Evolutionary conservation across 2,329 filamentous ascomycete genomes (phyloP), one percentile per base, ranked within the genome.

Genomic region (Plectosphaerella plurivora): DNA sequence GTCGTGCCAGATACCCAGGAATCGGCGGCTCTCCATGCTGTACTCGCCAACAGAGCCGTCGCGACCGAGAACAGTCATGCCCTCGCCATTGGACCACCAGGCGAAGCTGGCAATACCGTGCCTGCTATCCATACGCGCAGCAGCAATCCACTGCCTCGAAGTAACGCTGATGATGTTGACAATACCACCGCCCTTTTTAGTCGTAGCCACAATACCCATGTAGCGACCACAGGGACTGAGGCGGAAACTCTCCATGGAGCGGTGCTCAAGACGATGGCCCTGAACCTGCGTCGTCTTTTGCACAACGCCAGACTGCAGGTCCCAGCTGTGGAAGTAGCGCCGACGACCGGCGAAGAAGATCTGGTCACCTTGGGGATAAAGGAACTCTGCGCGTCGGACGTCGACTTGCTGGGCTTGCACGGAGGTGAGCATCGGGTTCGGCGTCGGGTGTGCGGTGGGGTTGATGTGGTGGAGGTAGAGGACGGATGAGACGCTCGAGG

Each of bases 251-350:
- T 97, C 94, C 91, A 97, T 97, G 41, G 83, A 88, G 61, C 86
- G 88, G 68, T 97, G 92, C 69, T 96, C 90, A 51, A 89, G 80
- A 59, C 86, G 77, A 60, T 91, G 87, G 57, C 91, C 83, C 64
- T 88, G 82, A 54, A 94, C 74, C 65, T 88, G 78, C 60, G 83
- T 84, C 45, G 96, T 82, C 71, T 96, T 96, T 63, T 93, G 88
- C 47, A 99, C 84, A 12, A 78, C 75, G 44, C 94, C 94, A 0
- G 87, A 86, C 44, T 87, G 77, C 22, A 99, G 79, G 63, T 97
- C 87, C 94, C 94, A 99, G 59, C 88, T 86, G 71, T 97, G 94
- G 70, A 97, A 97, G 74, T 91, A 97, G 57, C 86, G 86, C 48
- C 94, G 84, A 36, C 93, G 87, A 37, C 92, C 92, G 16, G 91